phyloP scores from a whole-genome alignment of 2,329 filamentous ascomycete species.

The Gliomastix tumulicola region DNA sequence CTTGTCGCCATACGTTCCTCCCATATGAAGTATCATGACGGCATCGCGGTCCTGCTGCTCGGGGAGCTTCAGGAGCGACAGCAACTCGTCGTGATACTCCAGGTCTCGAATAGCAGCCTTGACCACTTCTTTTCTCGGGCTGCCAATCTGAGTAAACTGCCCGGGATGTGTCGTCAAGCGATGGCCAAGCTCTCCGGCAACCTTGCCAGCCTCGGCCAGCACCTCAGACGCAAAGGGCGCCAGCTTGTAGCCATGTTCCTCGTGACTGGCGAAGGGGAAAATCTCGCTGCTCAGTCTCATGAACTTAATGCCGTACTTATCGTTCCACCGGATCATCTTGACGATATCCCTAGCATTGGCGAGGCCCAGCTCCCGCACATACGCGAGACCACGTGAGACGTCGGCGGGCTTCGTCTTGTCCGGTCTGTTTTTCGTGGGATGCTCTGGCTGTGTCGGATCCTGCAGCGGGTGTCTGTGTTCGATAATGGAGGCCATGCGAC shows the following conservation, averaged over 20 bases:
- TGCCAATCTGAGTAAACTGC: slow-evolving; percentile 87
- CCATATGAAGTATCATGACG: slow-evolving; percentile 92
- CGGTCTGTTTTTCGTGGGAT: slow-evolving; percentile 78
- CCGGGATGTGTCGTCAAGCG: slow-evolving; percentile 86
- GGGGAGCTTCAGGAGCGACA: slow-evolving; percentile 69
- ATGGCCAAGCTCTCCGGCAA: slow-evolving; percentile 74
- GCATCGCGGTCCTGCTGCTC: slow-evolving; percentile 76
- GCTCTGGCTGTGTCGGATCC: slow-evolving; percentile 69
- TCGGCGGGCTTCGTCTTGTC: slow-evolving; percentile 66
- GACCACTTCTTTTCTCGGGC: slow-evolving; percentile 71
- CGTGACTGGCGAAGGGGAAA: slow-evolving; percentile 92
- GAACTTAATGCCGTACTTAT: slow-evolving; percentile 86
- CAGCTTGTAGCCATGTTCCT: slow-evolving; percentile 78
- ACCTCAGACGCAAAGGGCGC: slow-evolving; percentile 75
- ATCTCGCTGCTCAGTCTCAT: slow-evolving; percentile 90
- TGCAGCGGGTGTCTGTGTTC: slow-evolving; percentile 79
- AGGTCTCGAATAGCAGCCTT: slow-evolving; percentile 72
- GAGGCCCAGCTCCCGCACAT: slow-evolving; percentile 70
- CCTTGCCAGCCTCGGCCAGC: slow-evolving; percentile 67
- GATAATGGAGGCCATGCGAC: slow-evolving; percentile 81
- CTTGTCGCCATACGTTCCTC: slow-evolving; percentile 86
- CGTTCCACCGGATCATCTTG: slow-evolving; percentile 89
- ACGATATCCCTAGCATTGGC: slow-evolving; percentile 76
- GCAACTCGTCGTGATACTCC: slow-evolving; percentile 81
- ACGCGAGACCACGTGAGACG: slow-evolving; percentile 58